These are phyloP conservation scores for Starmerella davenportii DNA, from an alignment of 805 yeast species.

Conservation along the genomic window DNA sequence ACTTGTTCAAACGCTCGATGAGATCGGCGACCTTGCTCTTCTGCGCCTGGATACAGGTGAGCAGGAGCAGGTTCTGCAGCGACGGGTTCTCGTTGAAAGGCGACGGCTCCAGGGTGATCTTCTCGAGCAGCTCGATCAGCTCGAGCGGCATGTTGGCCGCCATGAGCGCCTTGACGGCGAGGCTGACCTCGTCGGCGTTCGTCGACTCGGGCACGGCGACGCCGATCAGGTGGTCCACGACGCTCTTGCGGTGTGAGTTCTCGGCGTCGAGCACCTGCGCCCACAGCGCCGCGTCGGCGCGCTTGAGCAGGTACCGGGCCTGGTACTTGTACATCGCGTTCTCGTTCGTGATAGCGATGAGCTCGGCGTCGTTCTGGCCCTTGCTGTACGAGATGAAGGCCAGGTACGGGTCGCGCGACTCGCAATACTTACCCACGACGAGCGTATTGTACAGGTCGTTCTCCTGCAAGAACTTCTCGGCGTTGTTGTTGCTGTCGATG, in stretches of 20 bases:
- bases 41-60: slow-evolving; percentile 93
- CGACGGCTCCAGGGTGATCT: slow-evolving; percentile 91
- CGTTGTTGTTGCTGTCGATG: slow-evolving; percentile 93
- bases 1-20: slow-evolving; percentile 76
- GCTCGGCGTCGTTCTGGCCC: slow-evolving; percentile 80
- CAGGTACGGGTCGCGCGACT: slow-evolving; percentile 94
- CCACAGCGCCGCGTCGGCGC: slow-evolving; percentile 82
- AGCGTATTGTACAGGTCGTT: slow-evolving; percentile 80
- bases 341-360: slow-evolving; percentile 83
- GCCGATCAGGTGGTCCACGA: slow-evolving; percentile 85
- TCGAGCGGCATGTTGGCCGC: slow-evolving; percentile 83
- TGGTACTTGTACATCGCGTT: slow-evolving; percentile 97
- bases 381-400: slow-evolving; percentile 96
- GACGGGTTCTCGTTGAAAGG: slow-evolving; percentile 92
- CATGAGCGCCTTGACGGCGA: slow-evolving; percentile 94
- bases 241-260: slow-evolving; percentile 73
- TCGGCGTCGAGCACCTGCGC: slow-evolving; percentile 53
- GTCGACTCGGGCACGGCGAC: slow-evolving; percentile 93
- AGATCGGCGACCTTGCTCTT: slow-evolving; percentile 65
- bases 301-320: slow-evolving; percentile 81
- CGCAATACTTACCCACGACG: slow-evolving; percentile 95
- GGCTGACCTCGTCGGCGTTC: slow-evolving; percentile 82
- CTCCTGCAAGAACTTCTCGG: slow-evolving; percentile 89
- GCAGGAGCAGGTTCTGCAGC: slow-evolving; percentile 74
- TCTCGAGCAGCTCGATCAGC: slow-evolving; percentile 83